Percentiles rank a stretch among this genome's conserved stretches.
These are phyloP conservation scores for Chalara sp. DNA, from an alignment of 2,329 filamentous ascomycete genomes.

Conservation along the genomic window DNA sequence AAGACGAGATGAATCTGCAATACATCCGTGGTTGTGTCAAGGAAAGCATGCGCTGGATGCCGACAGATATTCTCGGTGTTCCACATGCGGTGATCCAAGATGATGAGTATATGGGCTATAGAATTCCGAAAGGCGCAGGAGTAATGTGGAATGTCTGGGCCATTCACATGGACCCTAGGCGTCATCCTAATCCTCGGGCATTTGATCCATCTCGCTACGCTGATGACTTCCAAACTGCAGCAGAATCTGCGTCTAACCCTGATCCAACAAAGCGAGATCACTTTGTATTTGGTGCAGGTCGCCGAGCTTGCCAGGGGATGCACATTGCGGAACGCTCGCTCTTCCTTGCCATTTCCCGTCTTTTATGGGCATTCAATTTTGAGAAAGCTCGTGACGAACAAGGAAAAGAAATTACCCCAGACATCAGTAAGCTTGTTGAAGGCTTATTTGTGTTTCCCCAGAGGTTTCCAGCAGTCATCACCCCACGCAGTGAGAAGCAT, in stretches of 20 bases:
- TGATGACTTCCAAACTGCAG: slow-evolving; percentile 24
- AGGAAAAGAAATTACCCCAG: slow-evolving; percentile 36
- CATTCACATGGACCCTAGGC: neutral
- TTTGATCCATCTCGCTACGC: slow-evolving; percentile 5
- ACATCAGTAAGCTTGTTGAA: slow-evolving; percentile 16
- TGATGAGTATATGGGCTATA: slow-evolving; percentile 35
- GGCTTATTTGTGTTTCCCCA: slow-evolving; percentile 37
- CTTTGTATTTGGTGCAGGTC: slow-evolving; percentile 28
- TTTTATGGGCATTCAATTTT: slow-evolving; percentile 44
- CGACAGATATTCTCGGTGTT: slow-evolving; percentile 33
- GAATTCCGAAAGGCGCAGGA: slow-evolving; percentile 37
- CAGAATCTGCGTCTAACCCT: slow-evolving; percentile 22
- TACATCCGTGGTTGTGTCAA: slow-evolving; percentile 36
- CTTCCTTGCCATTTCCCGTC: slow-evolving; percentile 39
- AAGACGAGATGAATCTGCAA: slow-evolving; percentile 33
- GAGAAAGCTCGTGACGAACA: slow-evolving; percentile 37
- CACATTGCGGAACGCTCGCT: slow-evolving; percentile 41
- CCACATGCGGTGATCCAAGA: slow-evolving; percentile 32
- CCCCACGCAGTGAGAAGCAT: slow-evolving; percentile 30
- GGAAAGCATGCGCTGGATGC: slow-evolving; percentile 22
- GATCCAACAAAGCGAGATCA: slow-evolving; percentile 26
- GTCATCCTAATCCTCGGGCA: neutral
- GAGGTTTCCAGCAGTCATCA: slow-evolving; percentile 35
- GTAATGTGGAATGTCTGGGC: slow-evolving; percentile 34
- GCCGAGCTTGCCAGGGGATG: slow-evolving; percentile 49